Evolutionary conservation across 2,329 filamentous ascomycete species (phyloP), one percentile per base, ranked within the genome.

Genomic region (Aspergillus sp.): DNA sequence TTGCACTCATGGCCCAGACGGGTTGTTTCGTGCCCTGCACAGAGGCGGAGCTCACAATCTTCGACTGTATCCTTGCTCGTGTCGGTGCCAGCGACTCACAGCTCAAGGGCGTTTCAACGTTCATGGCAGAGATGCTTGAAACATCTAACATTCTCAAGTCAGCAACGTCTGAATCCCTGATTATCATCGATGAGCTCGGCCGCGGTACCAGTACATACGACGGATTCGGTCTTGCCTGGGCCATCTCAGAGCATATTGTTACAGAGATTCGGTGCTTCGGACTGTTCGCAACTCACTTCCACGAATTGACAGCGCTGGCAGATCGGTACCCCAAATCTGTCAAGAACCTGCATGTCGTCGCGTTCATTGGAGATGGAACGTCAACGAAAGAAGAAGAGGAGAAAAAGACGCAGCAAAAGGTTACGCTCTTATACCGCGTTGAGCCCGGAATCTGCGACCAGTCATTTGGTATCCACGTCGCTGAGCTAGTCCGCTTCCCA

Each of bases 61-160:
- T 97, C 73, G 95, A 99, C 78, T 95, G 91, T 61, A 96, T 99
- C 61, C 88, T 99, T 40, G 95, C 96, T 0, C 89, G 95, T 66
- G 95, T 99, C 0, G 95, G 96, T 42, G 96, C 95, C 6, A 95
- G 90, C 66, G 96, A 99, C 76, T 96, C 91, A 6, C 95, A 98
- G 75, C 88, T 99, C 62, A 98, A 98, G 77, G 95, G 95, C 37
- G 95, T 99, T 2, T 96, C 91, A 3, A 99, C 95, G 0, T 99
- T 99, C 75, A 99, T 99, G 96, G 95, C 95, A 2, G 95, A 99
- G 78, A 99, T 99, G 95, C 84, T 99, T 20, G 95, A 99, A 74
- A 99, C 95, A 1, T 92, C 95, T 65, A 98, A 98, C 73, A 99
- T 99, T 64, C 87, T 99, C 70, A 98, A 98, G 78, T 96, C 91